These are phyloP conservation scores for Lonicera japonica DNA, from an alignment of 129 eudicot genomes.

Conservation along the genomic window DNA sequence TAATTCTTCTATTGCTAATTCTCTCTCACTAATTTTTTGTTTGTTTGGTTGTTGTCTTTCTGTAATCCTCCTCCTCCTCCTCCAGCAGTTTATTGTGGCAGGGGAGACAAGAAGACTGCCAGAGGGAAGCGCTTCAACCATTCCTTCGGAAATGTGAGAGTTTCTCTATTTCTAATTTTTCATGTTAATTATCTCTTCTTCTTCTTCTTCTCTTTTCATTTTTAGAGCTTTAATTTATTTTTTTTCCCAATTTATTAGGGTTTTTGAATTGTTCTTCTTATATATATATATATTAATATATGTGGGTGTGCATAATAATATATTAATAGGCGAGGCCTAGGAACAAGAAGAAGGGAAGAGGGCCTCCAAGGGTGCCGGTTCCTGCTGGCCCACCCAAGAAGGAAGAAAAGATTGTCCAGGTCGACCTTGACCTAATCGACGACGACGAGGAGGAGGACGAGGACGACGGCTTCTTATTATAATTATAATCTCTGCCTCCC, in stretches of 20 bases:
- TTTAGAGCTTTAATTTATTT: no score
- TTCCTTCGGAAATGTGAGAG: conserved; percentile 79
- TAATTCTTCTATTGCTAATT: not conserved
- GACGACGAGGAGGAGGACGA: no score
- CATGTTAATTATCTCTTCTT: not conserved
- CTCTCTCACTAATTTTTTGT: not conserved
- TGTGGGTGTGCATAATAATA: no score
- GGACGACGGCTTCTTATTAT: conserved; percentile 23
- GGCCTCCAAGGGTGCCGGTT: conserved; percentile 67
- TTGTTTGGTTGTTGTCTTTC: not conserved
- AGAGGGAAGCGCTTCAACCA: conserved; percentile 82
- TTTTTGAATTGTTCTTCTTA: no score
- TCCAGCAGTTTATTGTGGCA: conserved; percentile 76
- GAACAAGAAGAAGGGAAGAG: conserved; percentile 83
- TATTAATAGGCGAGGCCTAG: conserved; percentile 73
- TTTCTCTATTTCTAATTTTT: not conserved
- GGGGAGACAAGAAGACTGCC: conserved; percentile 89
- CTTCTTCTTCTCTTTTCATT: not conserved
- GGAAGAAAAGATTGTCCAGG: no score
- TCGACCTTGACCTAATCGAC: conserved; percentile 39
- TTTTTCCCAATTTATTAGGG: no score
- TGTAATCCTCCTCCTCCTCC: no score
- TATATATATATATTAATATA: not conserved
- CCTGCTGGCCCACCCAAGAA: conserved; percentile 67
- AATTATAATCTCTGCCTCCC: not conserved